Conservation (phyloP, 352 stramenopile species). For the Blastocystis sp. region DNA sequence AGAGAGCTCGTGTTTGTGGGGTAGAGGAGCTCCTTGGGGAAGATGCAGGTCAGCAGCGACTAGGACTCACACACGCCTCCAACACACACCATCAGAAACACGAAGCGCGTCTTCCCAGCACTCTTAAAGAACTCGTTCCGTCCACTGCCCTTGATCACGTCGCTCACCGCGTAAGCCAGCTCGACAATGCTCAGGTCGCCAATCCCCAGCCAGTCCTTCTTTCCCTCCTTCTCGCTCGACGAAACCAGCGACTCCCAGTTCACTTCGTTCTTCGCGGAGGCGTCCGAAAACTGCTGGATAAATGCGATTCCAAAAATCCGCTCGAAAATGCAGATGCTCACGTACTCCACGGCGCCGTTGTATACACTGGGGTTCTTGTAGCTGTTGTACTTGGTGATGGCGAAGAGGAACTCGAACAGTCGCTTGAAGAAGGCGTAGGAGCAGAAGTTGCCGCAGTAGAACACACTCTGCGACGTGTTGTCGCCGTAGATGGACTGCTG, state of each 20-base stretch:
- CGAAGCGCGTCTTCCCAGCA: constrained; percentile 31
- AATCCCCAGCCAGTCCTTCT: neutral
- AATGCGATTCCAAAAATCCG: constrained; percentile 58
- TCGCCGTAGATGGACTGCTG: constrained; percentile 31
- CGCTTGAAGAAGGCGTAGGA: constrained; percentile 22
- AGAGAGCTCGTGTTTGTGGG: constrained; percentile 49
- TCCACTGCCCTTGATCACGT: constrained; percentile 56
- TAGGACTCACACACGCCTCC: neutral
- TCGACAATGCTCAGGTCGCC: constrained; percentile 24
- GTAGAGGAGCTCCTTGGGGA: constrained; percentile 26
- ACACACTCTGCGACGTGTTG: neutral
- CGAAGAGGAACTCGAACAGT: constrained; percentile 31
- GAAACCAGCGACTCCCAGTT: neutral
- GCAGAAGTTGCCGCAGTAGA: constrained; percentile 48
- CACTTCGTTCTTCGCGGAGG: neutral
- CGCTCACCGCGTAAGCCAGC: neutral
- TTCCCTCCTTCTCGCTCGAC: neutral
- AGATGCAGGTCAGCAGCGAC: constrained; percentile 61
- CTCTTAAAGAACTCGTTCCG: constrained; percentile 44
- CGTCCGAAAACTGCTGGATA: constrained; percentile 17
- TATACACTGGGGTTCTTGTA: constrained; percentile 43
- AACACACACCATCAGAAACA: constrained; percentile 55
- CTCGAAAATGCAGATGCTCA: constrained; percentile 57
- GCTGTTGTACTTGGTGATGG: constrained; percentile 62
- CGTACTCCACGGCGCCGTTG: constrained; percentile 44